Percentiles rank a stretch among this genome's conserved stretches.
Conservation (phyloP, 495 filamentous ascomycete species). For the Neurospora tetraspora region DNA sequence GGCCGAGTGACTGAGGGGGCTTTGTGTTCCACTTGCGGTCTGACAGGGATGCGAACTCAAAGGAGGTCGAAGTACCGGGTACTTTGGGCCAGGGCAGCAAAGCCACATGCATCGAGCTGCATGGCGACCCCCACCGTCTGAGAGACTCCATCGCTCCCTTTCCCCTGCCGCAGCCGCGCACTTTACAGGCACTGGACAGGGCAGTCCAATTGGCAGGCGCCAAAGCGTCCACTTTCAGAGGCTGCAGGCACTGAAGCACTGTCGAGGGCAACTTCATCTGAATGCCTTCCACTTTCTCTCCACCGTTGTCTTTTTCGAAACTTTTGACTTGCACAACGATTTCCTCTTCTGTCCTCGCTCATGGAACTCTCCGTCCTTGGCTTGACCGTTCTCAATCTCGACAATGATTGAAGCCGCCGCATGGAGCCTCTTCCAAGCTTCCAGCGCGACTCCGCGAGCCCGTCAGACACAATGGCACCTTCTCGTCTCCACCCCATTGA, state of each 20-base stretch:
- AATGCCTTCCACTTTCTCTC: neutral
- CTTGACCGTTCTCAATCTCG: neutral
- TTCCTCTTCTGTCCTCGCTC: neutral
- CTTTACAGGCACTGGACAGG: neutral
- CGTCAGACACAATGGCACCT: neutral
- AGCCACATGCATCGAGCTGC: neutral
- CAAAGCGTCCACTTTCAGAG: neutral
- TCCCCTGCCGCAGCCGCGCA: neutral
- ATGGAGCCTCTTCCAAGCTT: neutral
- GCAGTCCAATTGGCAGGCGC: neutral
- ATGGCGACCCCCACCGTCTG: neutral
- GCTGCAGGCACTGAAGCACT: neutral
- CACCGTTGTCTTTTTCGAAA: neutral
- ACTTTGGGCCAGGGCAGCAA: neutral
- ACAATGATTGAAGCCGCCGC: neutral
- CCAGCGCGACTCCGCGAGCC: neutral
- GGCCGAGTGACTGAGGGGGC: neutral
- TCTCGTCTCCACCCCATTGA: neutral
- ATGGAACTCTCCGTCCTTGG: neutral
- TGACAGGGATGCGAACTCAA: neutral
- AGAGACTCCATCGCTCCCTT: neutral
- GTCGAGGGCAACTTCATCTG: neutral
- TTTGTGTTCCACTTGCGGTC: neutral
- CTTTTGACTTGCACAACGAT: neutral
- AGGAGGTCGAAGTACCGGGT: neutral